Evolutionary conservation across 257 asterid genomes (phyloP).

Genomic region (Przewalskia tangutica): DNA sequence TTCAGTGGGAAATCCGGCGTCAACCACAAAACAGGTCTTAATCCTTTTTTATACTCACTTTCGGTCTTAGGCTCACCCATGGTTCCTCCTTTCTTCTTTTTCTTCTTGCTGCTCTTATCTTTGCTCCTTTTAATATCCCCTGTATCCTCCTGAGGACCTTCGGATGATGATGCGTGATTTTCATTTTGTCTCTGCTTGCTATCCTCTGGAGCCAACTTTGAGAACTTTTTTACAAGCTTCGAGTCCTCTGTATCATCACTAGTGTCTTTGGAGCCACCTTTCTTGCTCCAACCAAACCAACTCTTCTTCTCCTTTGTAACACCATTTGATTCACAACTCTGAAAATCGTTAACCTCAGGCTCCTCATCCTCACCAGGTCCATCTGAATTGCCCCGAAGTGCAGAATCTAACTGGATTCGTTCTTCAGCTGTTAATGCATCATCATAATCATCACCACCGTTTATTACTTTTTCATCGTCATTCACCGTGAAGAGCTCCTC

Average conservation of each 20-base stretch:
- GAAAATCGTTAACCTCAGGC: conserved; percentile 59
- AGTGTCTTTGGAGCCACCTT: conserved; percentile 53
- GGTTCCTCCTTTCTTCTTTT: conserved; percentile 58
- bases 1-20: conserved; percentile 94
- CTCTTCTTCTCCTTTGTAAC: conserved; percentile 74
- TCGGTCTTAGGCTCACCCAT: conserved; percentile 28
- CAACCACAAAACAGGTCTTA: conserved; percentile 95
- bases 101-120: conserved; percentile 82
- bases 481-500: conserved; percentile 86
- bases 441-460: conserved; percentile 59
- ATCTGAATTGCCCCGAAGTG: conserved; percentile 64
- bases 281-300: conserved; percentile 91
- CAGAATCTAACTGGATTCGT: conserved; percentile 84
- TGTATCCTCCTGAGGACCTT: conserved; percentile 51
- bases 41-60: conserved; percentile 84
- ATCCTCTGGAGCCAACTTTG: conserved; percentile 70
- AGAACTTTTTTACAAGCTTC: conserved; percentile 61
- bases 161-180: conserved; percentile 61
- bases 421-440: conserved; percentile 96
- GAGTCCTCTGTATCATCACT: conserved; percentile 81
- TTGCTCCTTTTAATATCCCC: conserved; percentile 63
- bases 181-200: conserved; percentile 52
- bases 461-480: conserved; percentile 60
- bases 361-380: conserved; percentile 71
- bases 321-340: conserved; percentile 68